Evolutionary conservation across 2,329 filamentous ascomycete genomes (phyloP), one percentile per base, ranked within the genome.

Genomic region (Cercospora brassicicola): DNA sequence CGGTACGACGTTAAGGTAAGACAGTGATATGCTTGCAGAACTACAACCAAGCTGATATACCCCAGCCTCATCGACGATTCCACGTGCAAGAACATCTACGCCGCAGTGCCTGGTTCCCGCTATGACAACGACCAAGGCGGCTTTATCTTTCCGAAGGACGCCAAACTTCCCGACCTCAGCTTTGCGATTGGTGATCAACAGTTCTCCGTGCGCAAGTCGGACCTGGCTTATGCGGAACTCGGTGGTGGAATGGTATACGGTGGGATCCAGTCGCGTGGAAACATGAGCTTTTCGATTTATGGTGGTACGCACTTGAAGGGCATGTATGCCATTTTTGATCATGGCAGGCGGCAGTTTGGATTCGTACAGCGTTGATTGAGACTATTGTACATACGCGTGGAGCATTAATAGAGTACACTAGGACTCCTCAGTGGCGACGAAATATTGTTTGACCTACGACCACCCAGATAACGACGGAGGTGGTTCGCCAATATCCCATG

Each of bases 311-410:
- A 89, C 74, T 77, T 91, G 77, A 90, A 89, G 81, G 86, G 83
- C 26, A 81, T 90, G 65, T 91, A 91, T 75, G 87, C 86, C 65
- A 83, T 90, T 67, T 90, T 89, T 76, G 88, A 90, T 74, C 84
- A 86, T 62, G 74, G 87, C 62, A 86, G 87, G 70, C 82, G 78
- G 73, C 85, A 84, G 31, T 88, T 90, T 68, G 88, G 88, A 31
- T 82, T 82, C 48, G 85, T 89, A 56, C 86, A 88, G 72, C 69
- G 71, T 66, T 42, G 39, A 18, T 56, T 56, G 10, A 4, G 9
- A 15, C 26, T 5, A 15, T 26, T 42, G 36, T 42, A 42, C 36
- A 9, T 42, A 42, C 0, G 36, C 36, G 15, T 3, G 36, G 36
- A n/a, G 36, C 15, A n/a, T 15, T 1, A 0, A 13, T 39, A 39